A percentile compares a stretch with the other conserved stretches of the same genome.
Evolutionary conservation across 1,139 yeast species (phyloP).

Genomic region (Debaryomyces sp.): DNA sequence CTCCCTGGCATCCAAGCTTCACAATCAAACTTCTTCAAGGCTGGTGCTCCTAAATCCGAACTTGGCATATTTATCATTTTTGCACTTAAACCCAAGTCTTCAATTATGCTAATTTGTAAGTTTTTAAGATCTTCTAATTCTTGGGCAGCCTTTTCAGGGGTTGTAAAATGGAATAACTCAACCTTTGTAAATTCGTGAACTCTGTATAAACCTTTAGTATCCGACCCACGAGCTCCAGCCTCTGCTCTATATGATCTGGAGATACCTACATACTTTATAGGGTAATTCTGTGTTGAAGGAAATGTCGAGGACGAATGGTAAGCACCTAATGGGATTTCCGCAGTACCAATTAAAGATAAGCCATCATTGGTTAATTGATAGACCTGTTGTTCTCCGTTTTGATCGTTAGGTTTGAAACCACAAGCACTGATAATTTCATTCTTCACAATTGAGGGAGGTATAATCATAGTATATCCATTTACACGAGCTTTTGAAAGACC

Average conservation of each 20-base stretch:
- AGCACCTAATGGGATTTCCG: constrained; percentile 94
- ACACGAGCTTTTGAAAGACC: constrained; percentile 67
- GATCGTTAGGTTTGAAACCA: constrained; percentile 94
- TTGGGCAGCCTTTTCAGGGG: constrained; percentile 42
- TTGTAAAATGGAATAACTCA: constrained; percentile 83
- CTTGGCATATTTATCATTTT: constrained; percentile 87
- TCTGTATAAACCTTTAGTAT: constrained; percentile 88
- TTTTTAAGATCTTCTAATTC: constrained; percentile 63
- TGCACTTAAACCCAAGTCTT: constrained; percentile 74
- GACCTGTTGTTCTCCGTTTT: constrained; percentile 83
- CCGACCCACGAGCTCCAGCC: constrained; percentile 96
- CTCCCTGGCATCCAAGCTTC: constrained; percentile 99
- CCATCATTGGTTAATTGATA: constrained; percentile 59
- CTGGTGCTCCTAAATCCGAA: constrained; percentile 92
- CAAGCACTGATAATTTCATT: constrained; percentile 81
- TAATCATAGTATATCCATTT: constrained; percentile 67
- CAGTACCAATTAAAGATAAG: constrained; percentile 86
- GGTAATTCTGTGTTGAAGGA: constrained; percentile 33
- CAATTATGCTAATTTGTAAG: constrained; percentile 67
- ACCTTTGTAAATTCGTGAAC: constrained; percentile 99
- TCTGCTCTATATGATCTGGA: constrained; percentile 93
- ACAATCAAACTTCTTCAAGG: constrained; percentile 86
- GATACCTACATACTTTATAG: constrained; percentile 72
- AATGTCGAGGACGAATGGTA: constrained; percentile 40
- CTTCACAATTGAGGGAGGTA: constrained; percentile 87